These are phyloP conservation scores for Manihot esculenta DNA, from an alignment of 441 rosid species.

Conservation along the genomic window DNA sequence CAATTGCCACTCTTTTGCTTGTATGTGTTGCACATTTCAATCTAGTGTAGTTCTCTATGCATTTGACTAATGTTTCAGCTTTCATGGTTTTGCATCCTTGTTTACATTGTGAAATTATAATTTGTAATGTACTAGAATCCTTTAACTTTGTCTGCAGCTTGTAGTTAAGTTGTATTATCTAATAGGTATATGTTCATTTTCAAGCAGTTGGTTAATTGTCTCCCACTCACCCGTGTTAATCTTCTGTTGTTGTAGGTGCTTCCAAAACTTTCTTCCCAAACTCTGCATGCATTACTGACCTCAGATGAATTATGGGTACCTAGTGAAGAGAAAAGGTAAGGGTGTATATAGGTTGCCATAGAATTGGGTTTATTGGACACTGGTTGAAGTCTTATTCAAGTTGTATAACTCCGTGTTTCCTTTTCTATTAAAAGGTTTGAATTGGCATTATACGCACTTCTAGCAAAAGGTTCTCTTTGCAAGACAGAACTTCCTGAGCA, in stretches of 20 bases:
- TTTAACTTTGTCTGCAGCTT: not conserved
- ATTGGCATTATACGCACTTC: conserved; percentile 71
- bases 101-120: not conserved
- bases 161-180: not conserved
- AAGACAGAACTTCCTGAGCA: conserved; percentile 57
- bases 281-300: conserved; percentile 84
- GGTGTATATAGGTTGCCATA: conserved; percentile 17
- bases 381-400: conserved; percentile 20
- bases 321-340: conserved; percentile 91
- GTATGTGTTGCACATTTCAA: conserved; percentile 3
- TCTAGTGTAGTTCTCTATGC: not conserved
- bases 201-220: conserved; percentile 16
- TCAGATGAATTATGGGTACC: conserved; percentile 94
- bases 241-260: conserved; percentile 58
- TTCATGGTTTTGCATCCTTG: not conserved
- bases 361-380: conserved; percentile 21
- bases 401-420: conserved; percentile 21
- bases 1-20: not conserved
- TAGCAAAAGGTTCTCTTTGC: conserved; percentile 65
- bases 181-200: not conserved
- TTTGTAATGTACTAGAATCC: not conserved
- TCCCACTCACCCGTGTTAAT: conserved; percentile 17
- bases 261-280: conserved; percentile 88
- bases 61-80: conserved; percentile 4
- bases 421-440: conserved; percentile 65